phyloP scores from a whole-genome alignment of 371 early-diverging fungal species.

The Haplosporangium sp. region DNA sequence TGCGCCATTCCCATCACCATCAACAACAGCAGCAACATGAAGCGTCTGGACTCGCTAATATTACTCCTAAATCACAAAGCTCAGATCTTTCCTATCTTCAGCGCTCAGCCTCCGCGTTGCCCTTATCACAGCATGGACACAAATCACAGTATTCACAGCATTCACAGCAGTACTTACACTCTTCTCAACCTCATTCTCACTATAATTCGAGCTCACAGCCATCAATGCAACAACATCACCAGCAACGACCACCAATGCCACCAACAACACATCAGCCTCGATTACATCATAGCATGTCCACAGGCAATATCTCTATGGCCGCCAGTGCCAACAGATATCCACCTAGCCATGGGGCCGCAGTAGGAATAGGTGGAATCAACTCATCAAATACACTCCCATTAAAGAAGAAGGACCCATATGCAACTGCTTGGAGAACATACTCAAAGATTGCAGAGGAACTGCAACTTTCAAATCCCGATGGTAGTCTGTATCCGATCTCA shows the following conservation, averaged over 20 bases:
- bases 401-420: slow-evolving; percentile 54
- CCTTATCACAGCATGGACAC: slow-evolving; percentile 5
- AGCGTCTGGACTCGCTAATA: slow-evolving; percentile 5
- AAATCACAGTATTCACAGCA: background rate
- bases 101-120: background rate
- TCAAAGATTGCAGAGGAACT: slow-evolving; percentile 53
- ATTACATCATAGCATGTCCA: slow-evolving; percentile 40
- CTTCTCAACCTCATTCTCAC: slow-evolving; percentile 3
- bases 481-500: slow-evolving; percentile 47
- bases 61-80: slow-evolving; percentile 8
- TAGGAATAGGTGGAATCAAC: background rate
- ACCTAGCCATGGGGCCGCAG: background rate
- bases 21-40: slow-evolving; percentile 18
- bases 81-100: slow-evolving; percentile 1
- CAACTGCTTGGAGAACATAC: slow-evolving; percentile 53
- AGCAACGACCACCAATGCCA: slow-evolving; percentile 44
- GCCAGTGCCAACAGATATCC: slow-evolving; percentile 11
- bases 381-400: background rate
- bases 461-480: slow-evolving; percentile 40
- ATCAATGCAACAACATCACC: slow-evolving; percentile 20
- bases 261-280: slow-evolving; percentile 23
- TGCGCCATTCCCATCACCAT: slow-evolving; percentile 17
- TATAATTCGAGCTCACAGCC: slow-evolving; percentile 9
- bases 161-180: slow-evolving; percentile 6
- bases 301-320: slow-evolving; percentile 32